Percentiles rank a stretch among this genome's conserved stretches.
Conservation (phyloP, 768 basidiomycete species). For the Russula griseocarnosa region DNA sequence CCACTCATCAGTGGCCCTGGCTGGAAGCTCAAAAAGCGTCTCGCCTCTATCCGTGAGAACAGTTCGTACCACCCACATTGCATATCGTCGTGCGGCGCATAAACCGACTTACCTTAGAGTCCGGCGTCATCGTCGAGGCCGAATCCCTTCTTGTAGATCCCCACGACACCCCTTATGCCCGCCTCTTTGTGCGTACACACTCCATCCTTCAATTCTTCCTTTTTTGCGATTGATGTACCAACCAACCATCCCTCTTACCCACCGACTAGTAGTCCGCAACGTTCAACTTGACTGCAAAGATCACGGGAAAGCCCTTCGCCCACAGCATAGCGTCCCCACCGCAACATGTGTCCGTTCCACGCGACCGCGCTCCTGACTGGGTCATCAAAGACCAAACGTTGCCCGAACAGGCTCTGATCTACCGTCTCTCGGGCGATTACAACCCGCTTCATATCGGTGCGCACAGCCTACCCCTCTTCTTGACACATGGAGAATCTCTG, state of each 20-base stretch:
- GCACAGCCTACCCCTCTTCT: constrained; percentile 11
- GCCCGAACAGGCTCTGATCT: constrained; percentile 44
- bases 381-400: constrained; percentile 40
- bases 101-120: constrained; percentile 43
- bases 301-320: constrained; percentile 39
- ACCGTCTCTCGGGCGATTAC: constrained; percentile 51
- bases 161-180: constrained; percentile 45
- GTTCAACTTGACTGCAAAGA: constrained; percentile 46
- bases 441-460: constrained; percentile 49
- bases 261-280: constrained; percentile 38
- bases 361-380: constrained; percentile 41
- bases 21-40: constrained; percentile 66
- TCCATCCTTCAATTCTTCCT: background rate
- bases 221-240: background rate
- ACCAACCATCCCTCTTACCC: background rate
- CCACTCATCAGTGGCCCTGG: constrained; percentile 72
- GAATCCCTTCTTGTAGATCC: constrained; percentile 64
- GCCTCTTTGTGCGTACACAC: constrained; percentile 38
- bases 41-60: constrained; percentile 75
- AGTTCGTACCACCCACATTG: constrained; percentile 45
- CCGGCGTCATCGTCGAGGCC: constrained; percentile 64
- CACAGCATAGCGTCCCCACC: constrained; percentile 41
- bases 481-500: too few species aligned
- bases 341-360: constrained; percentile 37
- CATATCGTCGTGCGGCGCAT: constrained; percentile 3